Evolutionary conservation across 176 grass and related monocot species (phyloP).

Genomic region (Neostapfia colusana): DNA sequence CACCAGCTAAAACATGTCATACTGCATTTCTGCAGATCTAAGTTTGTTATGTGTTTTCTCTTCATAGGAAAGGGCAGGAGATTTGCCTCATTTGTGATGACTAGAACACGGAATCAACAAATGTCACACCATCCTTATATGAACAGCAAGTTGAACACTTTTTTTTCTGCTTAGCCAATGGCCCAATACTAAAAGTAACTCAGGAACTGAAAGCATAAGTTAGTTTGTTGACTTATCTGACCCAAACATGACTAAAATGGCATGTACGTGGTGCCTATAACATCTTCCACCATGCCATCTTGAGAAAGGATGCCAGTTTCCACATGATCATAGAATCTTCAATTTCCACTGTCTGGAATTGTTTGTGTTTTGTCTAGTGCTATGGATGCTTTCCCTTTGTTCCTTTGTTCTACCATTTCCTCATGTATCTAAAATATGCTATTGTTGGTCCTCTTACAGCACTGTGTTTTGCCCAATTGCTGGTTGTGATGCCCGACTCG

Average conservation of each 20-base stretch:
- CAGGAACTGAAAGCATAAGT: not conserved
- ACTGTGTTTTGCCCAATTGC: constrained; percentile 80
- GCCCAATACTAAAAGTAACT: not conserved
- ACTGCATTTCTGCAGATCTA: not conserved
- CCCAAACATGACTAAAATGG: not conserved
- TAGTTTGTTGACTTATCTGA: not conserved
- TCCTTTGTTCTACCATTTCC: constrained; percentile 15
- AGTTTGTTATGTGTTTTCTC: not conserved
- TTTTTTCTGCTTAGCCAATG: not conserved
- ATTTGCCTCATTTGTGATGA: not conserved
- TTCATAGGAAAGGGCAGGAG: not conserved
- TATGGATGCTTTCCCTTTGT: not conserved
- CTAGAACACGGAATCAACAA: not conserved
- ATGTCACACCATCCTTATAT: no score
- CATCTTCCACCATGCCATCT: not conserved
- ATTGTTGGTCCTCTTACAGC: constrained; percentile 26
- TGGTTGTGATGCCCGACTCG: constrained; percentile 66
- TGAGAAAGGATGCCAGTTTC: not conserved
- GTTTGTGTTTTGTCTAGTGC: not conserved
- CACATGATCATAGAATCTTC: not conserved
- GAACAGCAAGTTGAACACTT: not conserved
- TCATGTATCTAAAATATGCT: constrained; percentile 28
- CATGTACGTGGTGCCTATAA: not conserved
- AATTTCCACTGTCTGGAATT: not conserved
- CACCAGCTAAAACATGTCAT: not conserved